These are phyloP conservation scores for Pichia kluyveri DNA, from an alignment of 805 yeast species.

Conservation along the genomic window DNA sequence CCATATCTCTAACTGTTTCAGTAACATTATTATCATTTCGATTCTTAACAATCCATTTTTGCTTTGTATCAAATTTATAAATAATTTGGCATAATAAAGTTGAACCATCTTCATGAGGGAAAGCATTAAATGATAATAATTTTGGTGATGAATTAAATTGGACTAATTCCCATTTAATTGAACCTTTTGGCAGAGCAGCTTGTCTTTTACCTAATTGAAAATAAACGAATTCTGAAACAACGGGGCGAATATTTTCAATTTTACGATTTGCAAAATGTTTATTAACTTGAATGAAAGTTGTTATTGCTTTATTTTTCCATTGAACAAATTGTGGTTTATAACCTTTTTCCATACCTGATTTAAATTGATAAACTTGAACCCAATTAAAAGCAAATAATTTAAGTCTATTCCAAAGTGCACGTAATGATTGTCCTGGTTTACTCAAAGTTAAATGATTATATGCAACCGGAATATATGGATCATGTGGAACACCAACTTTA, in stretches of 20 bases:
- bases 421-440: slow-evolving; percentile 33
- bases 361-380: slow-evolving; percentile 38
- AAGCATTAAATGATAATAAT: slow-evolving; percentile 55
- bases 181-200: slow-evolving; percentile 45
- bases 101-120: slow-evolving; percentile 33
- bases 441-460: slow-evolving; percentile 15
- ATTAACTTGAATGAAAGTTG: slow-evolving; percentile 68
- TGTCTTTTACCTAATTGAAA: slow-evolving; percentile 47
- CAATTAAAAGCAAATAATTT: slow-evolving; percentile 65
- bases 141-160: slow-evolving; percentile 67
- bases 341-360: slow-evolving; percentile 23
- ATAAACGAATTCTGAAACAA: slow-evolving; percentile 54
- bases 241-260: slow-evolving; percentile 35
- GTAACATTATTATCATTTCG: slow-evolving; percentile 35
- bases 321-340: slow-evolving; percentile 56
- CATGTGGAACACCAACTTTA: slow-evolving; percentile 28
- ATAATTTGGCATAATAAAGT: slow-evolving; percentile 38
- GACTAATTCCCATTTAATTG: slow-evolving; percentile 69
- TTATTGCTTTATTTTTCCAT: slow-evolving; percentile 84
- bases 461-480: slow-evolving; percentile 43
- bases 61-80: slow-evolving; percentile 55
- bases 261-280: slow-evolving; percentile 64
- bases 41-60: slow-evolving; percentile 43
- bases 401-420: slow-evolving; percentile 49
- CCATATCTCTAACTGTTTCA: slow-evolving; percentile 40